A percentile compares a stretch with the other conserved stretches of the same genome.
These are phyloP conservation scores for Cyathus striatus DNA, from an alignment of 768 basidiomycete species.

Conservation along the genomic window DNA sequence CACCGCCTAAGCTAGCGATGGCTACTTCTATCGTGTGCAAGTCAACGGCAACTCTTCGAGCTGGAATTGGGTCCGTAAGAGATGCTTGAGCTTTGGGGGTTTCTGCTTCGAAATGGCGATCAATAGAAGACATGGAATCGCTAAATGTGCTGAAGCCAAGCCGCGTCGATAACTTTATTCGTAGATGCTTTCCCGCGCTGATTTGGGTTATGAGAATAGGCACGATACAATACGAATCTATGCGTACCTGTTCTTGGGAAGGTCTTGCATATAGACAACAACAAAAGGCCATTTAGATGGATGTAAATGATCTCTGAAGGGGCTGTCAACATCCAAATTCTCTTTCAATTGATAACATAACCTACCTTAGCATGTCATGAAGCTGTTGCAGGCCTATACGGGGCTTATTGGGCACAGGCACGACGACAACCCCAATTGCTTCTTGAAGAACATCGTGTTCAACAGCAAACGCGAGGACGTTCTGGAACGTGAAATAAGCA, in stretches of 20 bases:
- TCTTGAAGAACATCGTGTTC: slow-evolving; percentile 45
- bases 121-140: slow-evolving; percentile 24
- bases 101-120: slow-evolving; percentile 36
- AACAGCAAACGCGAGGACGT: slow-evolving; percentile 36
- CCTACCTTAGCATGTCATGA: slow-evolving; percentile 34
- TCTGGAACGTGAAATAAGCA: slow-evolving; percentile 13
- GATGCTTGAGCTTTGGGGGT: slow-evolving; percentile 23
- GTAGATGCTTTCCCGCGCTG: slow-evolving; percentile 39
- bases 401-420: slow-evolving; percentile 25
- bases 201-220: background rate
- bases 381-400: slow-evolving; percentile 35
- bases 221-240: background rate
- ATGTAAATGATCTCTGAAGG: slow-evolving; percentile 34
- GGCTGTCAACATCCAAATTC: background rate
- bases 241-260: slow-evolving; percentile 41
- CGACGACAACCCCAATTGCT: slow-evolving; percentile 38
- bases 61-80: slow-evolving; percentile 32
- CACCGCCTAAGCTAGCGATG: slow-evolving; percentile 19
- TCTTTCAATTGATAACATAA: background rate
- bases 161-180: slow-evolving; percentile 36
- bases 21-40: slow-evolving; percentile 16
- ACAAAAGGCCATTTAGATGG: slow-evolving; percentile 46
- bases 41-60: slow-evolving; percentile 24
- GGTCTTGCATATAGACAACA: slow-evolving; percentile 40
- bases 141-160: slow-evolving; percentile 30